Evolutionary conservation across 2,329 filamentous ascomycete genomes (phyloP).

Genomic region (Penicillium verrucosum): DNA sequence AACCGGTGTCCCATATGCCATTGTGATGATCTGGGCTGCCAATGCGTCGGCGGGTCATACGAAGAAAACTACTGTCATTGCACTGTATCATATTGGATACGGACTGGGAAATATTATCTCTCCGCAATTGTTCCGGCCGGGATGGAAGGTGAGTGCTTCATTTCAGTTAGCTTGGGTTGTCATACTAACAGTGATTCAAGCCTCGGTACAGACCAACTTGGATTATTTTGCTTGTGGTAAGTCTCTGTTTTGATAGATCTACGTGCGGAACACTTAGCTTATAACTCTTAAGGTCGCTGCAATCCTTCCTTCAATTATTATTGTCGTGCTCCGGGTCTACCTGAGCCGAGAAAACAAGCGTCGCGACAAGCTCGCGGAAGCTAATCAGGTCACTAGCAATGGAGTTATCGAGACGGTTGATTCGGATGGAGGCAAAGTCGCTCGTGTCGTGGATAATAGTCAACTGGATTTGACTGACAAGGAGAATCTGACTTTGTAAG

Average conservation of each 20-base stretch:
- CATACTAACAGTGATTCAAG: constrained; percentile 1
- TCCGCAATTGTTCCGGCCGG: constrained; percentile 41
- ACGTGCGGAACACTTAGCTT: constrained; percentile 30
- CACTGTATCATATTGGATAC: constrained; percentile 33
- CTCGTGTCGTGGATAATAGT: constrained; percentile 35
- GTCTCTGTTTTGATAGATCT: constrained; percentile 24
- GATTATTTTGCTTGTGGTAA: constrained; percentile 26
- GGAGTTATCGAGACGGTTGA: constrained; percentile 26
- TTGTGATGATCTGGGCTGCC: constrained; percentile 42
- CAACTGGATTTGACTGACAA: constrained; percentile 38
- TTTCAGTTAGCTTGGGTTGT: neutral
- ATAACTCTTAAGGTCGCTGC: constrained; percentile 35
- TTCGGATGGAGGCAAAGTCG: constrained; percentile 27
- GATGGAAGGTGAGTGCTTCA: constrained; percentile 24
- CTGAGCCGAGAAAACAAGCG: constrained; percentile 42
- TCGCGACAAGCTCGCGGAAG: constrained; percentile 30
- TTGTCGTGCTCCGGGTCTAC: constrained; percentile 41
- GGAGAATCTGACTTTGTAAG: constrained; percentile 32
- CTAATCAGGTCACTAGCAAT: constrained; percentile 20
- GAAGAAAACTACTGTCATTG: constrained; percentile 41
- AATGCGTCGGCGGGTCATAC: constrained; percentile 42
- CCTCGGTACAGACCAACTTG: constrained; percentile 23
- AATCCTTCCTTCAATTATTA: constrained; percentile 40
- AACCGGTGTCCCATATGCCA: constrained; percentile 37
- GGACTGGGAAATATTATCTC: constrained; percentile 45